These are phyloP conservation scores for Pseudocercospora fijiensis DNA, from an alignment of 2,329 filamentous ascomycete genomes.

Conservation along the genomic window DNA sequence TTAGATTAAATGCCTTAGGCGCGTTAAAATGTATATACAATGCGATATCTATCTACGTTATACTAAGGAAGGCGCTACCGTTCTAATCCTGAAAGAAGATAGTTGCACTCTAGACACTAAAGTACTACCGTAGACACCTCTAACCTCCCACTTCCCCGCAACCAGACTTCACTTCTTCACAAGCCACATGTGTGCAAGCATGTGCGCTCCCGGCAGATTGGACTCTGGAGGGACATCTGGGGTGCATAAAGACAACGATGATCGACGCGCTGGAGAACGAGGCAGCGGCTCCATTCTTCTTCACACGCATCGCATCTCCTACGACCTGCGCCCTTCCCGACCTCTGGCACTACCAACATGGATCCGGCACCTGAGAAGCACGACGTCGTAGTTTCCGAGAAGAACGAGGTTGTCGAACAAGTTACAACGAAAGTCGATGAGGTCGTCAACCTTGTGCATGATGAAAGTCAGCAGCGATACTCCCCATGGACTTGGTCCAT, in stretches of 20 bases:
- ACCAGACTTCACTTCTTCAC: background rate
- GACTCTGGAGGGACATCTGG: background rate
- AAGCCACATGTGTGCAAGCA: background rate
- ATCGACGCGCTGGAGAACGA: background rate
- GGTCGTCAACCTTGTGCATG: slow-evolving; percentile 4
- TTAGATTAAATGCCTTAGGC: too few species aligned
- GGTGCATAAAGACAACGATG: slow-evolving; percentile 2
- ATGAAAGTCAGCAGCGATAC: slow-evolving; percentile 6
- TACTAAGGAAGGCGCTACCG: too few species aligned
- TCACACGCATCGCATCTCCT: background rate
- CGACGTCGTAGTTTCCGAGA: background rate
- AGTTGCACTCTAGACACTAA: too few species aligned
- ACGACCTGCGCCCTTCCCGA: background rate
- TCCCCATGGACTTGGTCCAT: slow-evolving; percentile 11
- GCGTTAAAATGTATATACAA: too few species aligned
- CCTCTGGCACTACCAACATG: background rate
- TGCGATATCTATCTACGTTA: too few species aligned
- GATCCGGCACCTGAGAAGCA: background rate
- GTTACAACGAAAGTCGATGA: slow-evolving; percentile 9
- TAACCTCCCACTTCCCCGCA: background rate
- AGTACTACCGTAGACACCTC: too few species aligned
- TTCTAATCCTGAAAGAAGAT: too few species aligned
- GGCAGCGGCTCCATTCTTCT: background rate
- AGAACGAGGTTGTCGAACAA: slow-evolving; percentile 7
- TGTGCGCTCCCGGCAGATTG: background rate